Base-by-base conservation (phyloP, 2,329 filamentous ascomycete species). In the Aspergillus sclerotialis region DNA sequence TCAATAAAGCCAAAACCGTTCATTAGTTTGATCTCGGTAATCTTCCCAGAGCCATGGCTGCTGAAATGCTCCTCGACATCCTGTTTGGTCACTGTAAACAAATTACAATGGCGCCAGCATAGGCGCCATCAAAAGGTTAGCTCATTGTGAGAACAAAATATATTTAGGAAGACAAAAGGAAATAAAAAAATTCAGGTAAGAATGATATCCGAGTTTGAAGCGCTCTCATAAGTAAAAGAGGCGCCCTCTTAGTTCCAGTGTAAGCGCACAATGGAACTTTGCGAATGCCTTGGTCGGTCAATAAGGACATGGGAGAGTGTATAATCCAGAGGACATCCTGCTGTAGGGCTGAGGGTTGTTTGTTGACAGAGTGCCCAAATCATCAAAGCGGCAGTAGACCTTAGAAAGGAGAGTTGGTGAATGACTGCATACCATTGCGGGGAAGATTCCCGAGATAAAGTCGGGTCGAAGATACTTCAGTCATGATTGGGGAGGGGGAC, bases 1-100 rank as follows among this genome's bases (percentile, higher is more conserved):
- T 98, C 92, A 62, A 98, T 94, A 73, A 98, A 98, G 63, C 92
- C 92, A 61, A 98, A 98, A 58, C 92, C 92, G 63, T 94, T 96
- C 92, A 98, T 98, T 46, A 98, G 80, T 74, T 98, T 98, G 71
- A 98, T 90, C 72, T 98, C 92, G 50, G 84, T 92, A 62, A 98
- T 96, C 64, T 94, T 88, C 64, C 92, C 92, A 52, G 88, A 90
- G 61, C 90, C 92, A 80, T 95, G 88, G 58, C 81, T 87, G 63
- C 82, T 82, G 70, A 98, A 98, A 67, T 96, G 90, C 55, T 81
- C 79, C 70, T 96, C 89, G 63, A 98, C 84, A 64, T 98, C 90
- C 67, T 85, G 80, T 73, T 96, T 96, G 67, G 89, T 95, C 70
- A 86, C 89, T 93, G 70, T 62, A 62, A 57, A 61, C 55, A 60